phyloP scores from a whole-genome alignment of 306 rosid genomes.

The Castanea mollissima region DNA sequence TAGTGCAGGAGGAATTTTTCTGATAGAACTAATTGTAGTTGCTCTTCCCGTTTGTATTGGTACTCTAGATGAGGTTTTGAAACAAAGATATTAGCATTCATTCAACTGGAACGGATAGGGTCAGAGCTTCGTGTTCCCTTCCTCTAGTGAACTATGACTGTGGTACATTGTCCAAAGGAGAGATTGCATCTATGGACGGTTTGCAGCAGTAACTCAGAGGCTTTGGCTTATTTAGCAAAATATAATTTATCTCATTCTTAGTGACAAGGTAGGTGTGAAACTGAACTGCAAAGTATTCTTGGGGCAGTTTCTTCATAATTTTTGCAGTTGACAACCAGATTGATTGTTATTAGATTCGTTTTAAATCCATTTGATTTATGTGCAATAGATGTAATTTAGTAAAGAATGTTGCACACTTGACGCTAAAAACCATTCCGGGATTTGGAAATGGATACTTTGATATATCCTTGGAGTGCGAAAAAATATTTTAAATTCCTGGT shows the following conservation, averaged over 20 bases:
- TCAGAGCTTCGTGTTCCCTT: conserved; percentile 73
- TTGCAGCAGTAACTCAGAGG: conserved; percentile 70
- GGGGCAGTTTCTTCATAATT: conserved; percentile 17
- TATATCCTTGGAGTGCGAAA: not conserved
- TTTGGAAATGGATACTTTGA: not conserved
- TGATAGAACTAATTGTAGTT: conserved; percentile 67
- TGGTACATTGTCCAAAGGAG: conserved; percentile 81
- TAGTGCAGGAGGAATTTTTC: conserved; percentile 48
- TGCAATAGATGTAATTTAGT: too few species aligned
- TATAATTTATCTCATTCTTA: conserved; percentile 46
- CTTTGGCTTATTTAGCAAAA: conserved; percentile 63
- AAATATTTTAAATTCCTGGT: not conserved
- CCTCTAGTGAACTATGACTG: conserved; percentile 77
- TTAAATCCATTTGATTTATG: not conserved
- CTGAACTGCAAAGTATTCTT: conserved; percentile 20
- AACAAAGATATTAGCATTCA: not conserved
- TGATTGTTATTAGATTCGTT: not conserved
- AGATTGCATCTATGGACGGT: conserved; percentile 79
- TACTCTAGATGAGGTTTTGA: conserved; percentile 83
- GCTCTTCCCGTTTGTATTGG: conserved; percentile 90
- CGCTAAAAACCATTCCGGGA: not conserved
- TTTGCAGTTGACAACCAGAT: not conserved
- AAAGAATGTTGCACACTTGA: too few species aligned
- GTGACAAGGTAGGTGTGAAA: conserved; percentile 23
- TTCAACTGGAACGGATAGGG: conserved; percentile 84